A percentile compares a stretch with the other conserved stretches of the same genome.
These are phyloP conservation scores for Saitozyma podzolica DNA, from an alignment of 768 basidiomycete species.

Conservation along the genomic window DNA sequence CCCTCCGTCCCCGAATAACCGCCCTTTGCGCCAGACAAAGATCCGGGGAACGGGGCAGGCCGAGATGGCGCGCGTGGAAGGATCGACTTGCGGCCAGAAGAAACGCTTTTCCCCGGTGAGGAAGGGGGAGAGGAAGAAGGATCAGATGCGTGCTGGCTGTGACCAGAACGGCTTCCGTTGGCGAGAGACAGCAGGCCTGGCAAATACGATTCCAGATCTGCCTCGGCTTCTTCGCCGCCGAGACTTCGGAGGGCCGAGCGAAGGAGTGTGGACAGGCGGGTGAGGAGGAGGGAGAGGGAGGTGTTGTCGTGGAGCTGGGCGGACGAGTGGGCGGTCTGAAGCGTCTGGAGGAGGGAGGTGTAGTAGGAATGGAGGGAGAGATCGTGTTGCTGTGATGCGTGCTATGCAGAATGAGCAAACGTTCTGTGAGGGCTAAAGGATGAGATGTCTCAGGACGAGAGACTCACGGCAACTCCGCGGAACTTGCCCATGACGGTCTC, in stretches of 20 bases:
- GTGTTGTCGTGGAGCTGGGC: slow-evolving; percentile 60
- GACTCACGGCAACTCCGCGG: slow-evolving; percentile 79
- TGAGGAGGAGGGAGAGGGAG: slow-evolving; percentile 66
- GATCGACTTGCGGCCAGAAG: slow-evolving; percentile 40
- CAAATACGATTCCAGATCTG: slow-evolving; percentile 14
- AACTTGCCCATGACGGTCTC: slow-evolving; percentile 98
- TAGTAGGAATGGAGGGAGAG: slow-evolving; percentile 84
- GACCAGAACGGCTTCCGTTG: slow-evolving; percentile 10
- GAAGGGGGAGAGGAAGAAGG: slow-evolving; percentile 16
- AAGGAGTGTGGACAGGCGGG: slow-evolving; percentile 69
- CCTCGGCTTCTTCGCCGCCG: slow-evolving; percentile 55
- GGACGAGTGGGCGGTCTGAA: slow-evolving; percentile 49
- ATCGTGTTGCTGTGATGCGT: slow-evolving; percentile 90
- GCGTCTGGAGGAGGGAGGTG: slow-evolving; percentile 67
- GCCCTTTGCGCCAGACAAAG: slow-evolving; percentile 37
- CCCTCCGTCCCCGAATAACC: slow-evolving; percentile 52
- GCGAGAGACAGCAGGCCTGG: slow-evolving; percentile 15
- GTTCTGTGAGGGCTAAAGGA: neutral
- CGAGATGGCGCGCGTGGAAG: slow-evolving; percentile 51
- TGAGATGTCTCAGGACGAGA: neutral
- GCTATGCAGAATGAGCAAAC: slow-evolving; percentile 55
- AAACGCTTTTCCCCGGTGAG: slow-evolving; percentile 15
- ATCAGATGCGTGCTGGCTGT: slow-evolving; percentile 3
- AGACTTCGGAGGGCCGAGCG: slow-evolving; percentile 71
- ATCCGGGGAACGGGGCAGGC: slow-evolving; percentile 35